phyloP scores from a whole-genome alignment of 352 stramenopile genomes.

The Globisporangium viniferum region DNA sequence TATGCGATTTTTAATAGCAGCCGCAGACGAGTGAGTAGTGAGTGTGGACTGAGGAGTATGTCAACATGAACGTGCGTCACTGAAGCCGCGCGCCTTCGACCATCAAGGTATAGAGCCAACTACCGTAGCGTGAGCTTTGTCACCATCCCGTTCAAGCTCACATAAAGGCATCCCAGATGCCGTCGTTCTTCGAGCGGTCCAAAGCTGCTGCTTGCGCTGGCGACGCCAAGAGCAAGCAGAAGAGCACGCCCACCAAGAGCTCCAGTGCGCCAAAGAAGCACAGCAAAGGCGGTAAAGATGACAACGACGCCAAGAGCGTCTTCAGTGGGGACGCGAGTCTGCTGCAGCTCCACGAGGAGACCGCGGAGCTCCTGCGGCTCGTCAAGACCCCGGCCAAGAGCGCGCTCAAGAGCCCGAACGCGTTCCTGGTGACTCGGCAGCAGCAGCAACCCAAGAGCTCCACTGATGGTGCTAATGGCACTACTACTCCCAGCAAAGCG shows the following conservation, averaged over 20 bases:
- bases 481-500: constrained; percentile 26
- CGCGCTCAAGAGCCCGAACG: constrained; percentile 21
- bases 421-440: neutral
- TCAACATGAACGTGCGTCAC: neutral
- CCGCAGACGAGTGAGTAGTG: neutral
- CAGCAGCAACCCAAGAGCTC: constrained; percentile 9
- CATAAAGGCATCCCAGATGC: constrained; percentile 7
- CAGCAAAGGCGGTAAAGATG: neutral
- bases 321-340: constrained; percentile 50
- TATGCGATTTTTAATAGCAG: neutral
- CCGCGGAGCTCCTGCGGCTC: constrained; percentile 46
- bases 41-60: neutral
- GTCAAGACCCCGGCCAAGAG: constrained; percentile 44
- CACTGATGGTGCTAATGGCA: neutral
- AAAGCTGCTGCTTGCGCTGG: neutral
- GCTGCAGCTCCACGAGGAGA: constrained; percentile 62
- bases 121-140: neutral
- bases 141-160: neutral
- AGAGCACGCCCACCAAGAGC: neutral
- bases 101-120: neutral
- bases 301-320: constrained; percentile 7
- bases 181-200: constrained; percentile 18
- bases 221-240: neutral
- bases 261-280: neutral
- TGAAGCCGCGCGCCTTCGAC: neutral